Evolutionary conservation across 1,284 basidiomycete genomes (phyloP).

Genomic region (Mycocalia duriaeana): DNA sequence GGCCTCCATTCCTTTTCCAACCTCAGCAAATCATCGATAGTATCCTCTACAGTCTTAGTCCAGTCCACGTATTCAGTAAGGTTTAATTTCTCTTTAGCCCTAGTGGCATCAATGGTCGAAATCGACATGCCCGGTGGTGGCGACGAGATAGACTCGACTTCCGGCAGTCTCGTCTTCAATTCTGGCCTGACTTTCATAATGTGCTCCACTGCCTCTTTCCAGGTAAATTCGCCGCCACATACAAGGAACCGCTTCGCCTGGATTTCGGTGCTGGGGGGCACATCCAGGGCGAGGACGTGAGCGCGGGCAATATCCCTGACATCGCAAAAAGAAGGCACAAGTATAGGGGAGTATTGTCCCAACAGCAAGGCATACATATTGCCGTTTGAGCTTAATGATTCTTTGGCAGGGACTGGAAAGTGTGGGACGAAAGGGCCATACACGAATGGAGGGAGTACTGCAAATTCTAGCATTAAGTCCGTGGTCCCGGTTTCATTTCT

Average conservation of each 20-base stretch:
- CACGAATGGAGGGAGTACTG: constrained; percentile 24
- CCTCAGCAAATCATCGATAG: not conserved
- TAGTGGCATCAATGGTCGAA: not conserved
- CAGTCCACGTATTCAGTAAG: not conserved
- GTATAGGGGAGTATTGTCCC: constrained; percentile 4
- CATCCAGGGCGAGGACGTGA: constrained; percentile 17
- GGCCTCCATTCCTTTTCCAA: not conserved
- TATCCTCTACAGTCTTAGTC: not conserved
- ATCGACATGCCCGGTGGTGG: not conserved
- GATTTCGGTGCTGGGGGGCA: constrained; percentile 8
- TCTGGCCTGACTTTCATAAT: constrained; percentile 14
- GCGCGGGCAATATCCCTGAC: constrained; percentile 21
- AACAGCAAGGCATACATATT: constrained; percentile 15
- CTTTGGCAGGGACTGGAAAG: constrained; percentile 15
- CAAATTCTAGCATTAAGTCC: too few relatives aligned
- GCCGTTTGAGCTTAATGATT: constrained; percentile 15
- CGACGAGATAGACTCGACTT: not conserved
- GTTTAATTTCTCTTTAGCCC: not conserved
- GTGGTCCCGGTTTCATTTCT: too few relatives aligned
- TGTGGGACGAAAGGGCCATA: constrained; percentile 21
- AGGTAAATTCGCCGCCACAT: constrained; percentile 13
- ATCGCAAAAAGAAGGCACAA: constrained; percentile 15
- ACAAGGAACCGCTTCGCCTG: constrained; percentile 16
- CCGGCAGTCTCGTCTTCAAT: constrained; percentile 3
- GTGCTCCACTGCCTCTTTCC: constrained; percentile 13